These are phyloP conservation scores for Arthrobotrys pseudoclavata DNA, from an alignment of 2,329 filamentous ascomycete species.

Conservation along the genomic window DNA sequence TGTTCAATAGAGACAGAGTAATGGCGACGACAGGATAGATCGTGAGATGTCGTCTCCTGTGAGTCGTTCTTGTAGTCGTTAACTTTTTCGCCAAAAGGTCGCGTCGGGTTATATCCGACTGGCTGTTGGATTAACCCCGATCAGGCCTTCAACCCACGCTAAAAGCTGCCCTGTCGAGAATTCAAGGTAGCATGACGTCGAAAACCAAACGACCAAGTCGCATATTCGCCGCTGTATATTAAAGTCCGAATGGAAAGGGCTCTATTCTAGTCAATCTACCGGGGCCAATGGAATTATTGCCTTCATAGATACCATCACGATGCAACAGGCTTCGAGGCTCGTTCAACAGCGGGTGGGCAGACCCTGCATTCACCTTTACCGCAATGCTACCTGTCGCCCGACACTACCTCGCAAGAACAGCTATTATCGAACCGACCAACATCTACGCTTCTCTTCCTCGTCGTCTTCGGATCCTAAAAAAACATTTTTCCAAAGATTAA, in stretches of 20 bases:
- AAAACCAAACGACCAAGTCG: constrained; percentile 9
- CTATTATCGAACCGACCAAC: not conserved
- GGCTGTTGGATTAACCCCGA: constrained; percentile 26
- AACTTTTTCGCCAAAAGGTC: constrained; percentile 45
- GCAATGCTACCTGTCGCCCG: constrained; percentile 4
- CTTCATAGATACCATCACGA: constrained; percentile 36
- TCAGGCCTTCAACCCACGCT: constrained; percentile 25
- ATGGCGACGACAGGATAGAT: constrained; percentile 48
- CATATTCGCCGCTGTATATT: not conserved
- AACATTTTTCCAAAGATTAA: constrained; percentile 41
- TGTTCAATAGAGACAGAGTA: constrained; percentile 16
- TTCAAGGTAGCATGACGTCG: constrained; percentile 50
- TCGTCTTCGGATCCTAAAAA: constrained; percentile 30
- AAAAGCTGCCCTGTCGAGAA: constrained; percentile 25
- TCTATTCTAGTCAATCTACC: not conserved
- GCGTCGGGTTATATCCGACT: constrained; percentile 48
- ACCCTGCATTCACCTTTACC: constrained; percentile 33
- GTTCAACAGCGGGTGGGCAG: constrained; percentile 18
- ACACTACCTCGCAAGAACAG: constrained; percentile 13
- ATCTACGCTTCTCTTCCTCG: constrained; percentile 8
- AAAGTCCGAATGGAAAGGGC: not conserved
- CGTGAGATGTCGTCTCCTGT: constrained; percentile 37
- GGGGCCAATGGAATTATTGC: constrained; percentile 30
- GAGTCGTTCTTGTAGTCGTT: constrained; percentile 24
- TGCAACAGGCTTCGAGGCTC: constrained; percentile 47